These are phyloP conservation scores for Ustilago loliicola DNA, from an alignment of 1,284 basidiomycete genomes.

Conservation along the genomic window DNA sequence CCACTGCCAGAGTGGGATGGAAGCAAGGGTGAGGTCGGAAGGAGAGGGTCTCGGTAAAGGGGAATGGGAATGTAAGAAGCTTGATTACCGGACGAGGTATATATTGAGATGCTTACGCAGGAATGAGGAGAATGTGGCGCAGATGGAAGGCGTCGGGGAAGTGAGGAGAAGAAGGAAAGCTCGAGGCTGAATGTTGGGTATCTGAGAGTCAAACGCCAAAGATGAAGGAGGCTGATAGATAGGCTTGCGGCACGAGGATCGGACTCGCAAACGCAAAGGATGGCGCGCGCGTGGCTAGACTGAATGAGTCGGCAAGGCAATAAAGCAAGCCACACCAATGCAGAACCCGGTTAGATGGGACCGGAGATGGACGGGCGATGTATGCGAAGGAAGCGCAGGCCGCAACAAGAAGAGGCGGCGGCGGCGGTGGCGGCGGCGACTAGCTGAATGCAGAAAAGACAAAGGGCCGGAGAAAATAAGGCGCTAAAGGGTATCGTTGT, in stretches of 20 bases:
- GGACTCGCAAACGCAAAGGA: too few species aligned
- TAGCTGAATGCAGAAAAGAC: conserved; percentile 14
- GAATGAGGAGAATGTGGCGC: conserved; percentile 11
- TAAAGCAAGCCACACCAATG: not conserved
- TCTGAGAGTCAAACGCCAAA: conserved; percentile 2
- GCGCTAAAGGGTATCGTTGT: not conserved
- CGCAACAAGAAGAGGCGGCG: not conserved
- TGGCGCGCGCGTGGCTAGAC: not conserved
- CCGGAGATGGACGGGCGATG: not conserved
- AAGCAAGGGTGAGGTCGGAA: not conserved
- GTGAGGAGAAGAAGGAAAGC: not conserved
- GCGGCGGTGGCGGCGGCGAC: not conserved
- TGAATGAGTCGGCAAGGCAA: not conserved
- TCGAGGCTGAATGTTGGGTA: not conserved
- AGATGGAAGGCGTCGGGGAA: not conserved
- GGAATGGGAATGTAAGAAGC: not conserved
- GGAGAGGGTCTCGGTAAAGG: not conserved
- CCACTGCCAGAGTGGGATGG: conserved; percentile 17
- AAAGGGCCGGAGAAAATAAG: not conserved
- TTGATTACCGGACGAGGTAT: conserved; percentile 15
- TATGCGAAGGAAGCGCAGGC: not conserved
- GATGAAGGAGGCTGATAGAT: conserved; percentile 1
- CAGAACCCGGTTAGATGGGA: conserved; percentile 6
- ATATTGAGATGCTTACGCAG: conserved; percentile 15
- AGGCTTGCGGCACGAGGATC: not conserved